A percentile compares a stretch with the other conserved stretches of the same genome.
Evolutionary conservation across 2,329 filamentous ascomycete genomes (phyloP).

Genomic region (Aspergillus costaricaensis): DNA sequence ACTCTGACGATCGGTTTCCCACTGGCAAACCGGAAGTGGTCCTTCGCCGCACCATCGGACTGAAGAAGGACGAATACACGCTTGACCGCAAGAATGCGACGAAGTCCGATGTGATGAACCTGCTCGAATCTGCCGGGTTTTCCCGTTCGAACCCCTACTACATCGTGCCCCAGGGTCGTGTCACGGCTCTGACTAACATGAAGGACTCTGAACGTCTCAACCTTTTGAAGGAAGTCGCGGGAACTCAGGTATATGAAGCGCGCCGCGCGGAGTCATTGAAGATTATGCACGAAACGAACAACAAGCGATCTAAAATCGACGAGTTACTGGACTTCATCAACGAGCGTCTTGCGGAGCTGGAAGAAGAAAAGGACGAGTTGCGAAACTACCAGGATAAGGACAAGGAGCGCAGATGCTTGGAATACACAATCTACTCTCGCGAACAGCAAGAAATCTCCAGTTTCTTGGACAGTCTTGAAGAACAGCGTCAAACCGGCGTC

Average conservation of each 20-base stretch:
- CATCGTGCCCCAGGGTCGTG: constrained; percentile 95
- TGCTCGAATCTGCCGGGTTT: constrained; percentile 94
- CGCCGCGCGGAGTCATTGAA: constrained; percentile 88
- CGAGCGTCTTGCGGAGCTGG: constrained; percentile 81
- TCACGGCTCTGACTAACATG: constrained; percentile 97
- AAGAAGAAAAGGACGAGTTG: constrained; percentile 96
- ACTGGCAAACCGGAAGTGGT: constrained; percentile 90
- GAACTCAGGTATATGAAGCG: constrained; percentile 94
- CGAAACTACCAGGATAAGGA: constrained; percentile 94
- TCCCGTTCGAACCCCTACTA: constrained; percentile 98
- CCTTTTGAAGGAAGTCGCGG: constrained; percentile 94
- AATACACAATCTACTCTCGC: constrained; percentile 91
- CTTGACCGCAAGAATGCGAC: constrained; percentile 96
- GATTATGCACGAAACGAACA: constrained; percentile 95
- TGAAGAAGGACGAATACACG: constrained; percentile 98
- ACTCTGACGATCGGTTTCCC: constrained; percentile 91
- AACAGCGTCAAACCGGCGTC: constrained; percentile 75
- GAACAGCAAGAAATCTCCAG: constrained; percentile 79
- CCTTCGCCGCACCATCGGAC: constrained; percentile 87
- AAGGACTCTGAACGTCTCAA: constrained; percentile 90
- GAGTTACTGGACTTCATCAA: constrained; percentile 90
- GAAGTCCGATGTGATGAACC: constrained; percentile 89
- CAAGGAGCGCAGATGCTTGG: constrained; percentile 82
- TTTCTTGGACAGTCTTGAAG: constrained; percentile 80
- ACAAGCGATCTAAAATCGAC: constrained; percentile 92